Percentiles rank a stretch among this genome's conserved stretches.
Conservation (phyloP, 148 eudicot genomes). For the Diospyros kaki region DNA sequence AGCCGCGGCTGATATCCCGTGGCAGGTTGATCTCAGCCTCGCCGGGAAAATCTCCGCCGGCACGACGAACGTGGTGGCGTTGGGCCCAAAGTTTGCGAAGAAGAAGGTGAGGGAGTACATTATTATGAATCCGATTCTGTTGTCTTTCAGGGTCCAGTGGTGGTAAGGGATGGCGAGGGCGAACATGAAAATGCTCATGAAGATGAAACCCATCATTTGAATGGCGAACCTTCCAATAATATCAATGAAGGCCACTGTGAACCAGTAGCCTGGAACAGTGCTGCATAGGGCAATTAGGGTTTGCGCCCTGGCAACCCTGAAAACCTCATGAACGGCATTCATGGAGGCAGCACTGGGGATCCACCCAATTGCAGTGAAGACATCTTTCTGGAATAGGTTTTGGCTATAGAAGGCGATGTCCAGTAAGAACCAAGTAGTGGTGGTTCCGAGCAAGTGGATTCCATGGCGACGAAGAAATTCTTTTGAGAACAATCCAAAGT, state of each 20-base stretch:
- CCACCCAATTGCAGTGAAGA: conserved; percentile 72
- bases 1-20: conserved; percentile 80
- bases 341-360: conserved; percentile 43
- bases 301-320: conserved; percentile 66
- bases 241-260: conserved; percentile 65
- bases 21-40: conserved; percentile 79
- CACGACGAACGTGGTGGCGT: conserved; percentile 78
- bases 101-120: conserved; percentile 77
- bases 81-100: conserved; percentile 87
- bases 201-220: conserved; percentile 70
- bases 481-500: conserved; percentile 50
- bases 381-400: conserved; percentile 78
- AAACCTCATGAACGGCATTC: conserved; percentile 73
- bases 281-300: conserved; percentile 72
- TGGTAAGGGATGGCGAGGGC: conserved; percentile 70
- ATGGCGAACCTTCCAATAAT: conserved; percentile 55
- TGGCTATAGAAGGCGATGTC: conserved; percentile 84
- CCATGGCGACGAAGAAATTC: conserved; percentile 58
- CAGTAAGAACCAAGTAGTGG: conserved; percentile 62
- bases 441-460: conserved; percentile 64
- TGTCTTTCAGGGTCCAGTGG: conserved; percentile 53
- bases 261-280: conserved; percentile 93
- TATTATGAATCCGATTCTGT: conserved; percentile 62
- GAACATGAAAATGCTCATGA: conserved; percentile 83
- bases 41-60: conserved; percentile 94